phyloP scores from a whole-genome alignment of 306 rosid genomes.

The Pyrus communis region DNA sequence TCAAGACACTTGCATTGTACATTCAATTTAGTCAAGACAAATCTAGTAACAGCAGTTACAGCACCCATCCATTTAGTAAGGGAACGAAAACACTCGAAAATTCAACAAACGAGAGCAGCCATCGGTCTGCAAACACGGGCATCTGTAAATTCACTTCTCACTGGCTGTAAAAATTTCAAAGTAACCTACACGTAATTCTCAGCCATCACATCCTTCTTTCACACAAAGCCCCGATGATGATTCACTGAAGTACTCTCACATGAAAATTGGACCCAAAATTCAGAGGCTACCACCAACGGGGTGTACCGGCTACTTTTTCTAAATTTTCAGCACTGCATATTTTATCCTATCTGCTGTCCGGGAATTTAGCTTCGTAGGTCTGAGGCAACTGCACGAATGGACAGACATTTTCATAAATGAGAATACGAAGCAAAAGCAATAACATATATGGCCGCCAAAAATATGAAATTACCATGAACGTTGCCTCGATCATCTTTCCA shows the following conservation, averaged over 20 bases:
- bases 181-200: not conserved
- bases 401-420: slow-evolving; percentile 3
- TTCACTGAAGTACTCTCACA: not conserved
- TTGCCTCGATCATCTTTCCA: slow-evolving; percentile 90
- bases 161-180: too few species aligned
- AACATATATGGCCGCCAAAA: not conserved
- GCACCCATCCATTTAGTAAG: too few species aligned
- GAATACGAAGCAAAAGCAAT: slow-evolving; percentile 2
- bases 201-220: not conserved
- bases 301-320: not conserved
- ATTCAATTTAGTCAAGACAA: too few species aligned
- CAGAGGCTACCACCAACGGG: not conserved
- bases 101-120: too few species aligned
- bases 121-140: too few species aligned
- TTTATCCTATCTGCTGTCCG: slow-evolving; percentile 39
- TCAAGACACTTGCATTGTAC: too few species aligned
- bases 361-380: slow-evolving; percentile 55
- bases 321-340: not conserved
- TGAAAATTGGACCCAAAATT: not conserved
- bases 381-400: slow-evolving; percentile 53
- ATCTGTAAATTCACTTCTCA: too few species aligned
- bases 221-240: not conserved
- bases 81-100: too few species aligned
- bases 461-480: slow-evolving; percentile 54
- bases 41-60: too few species aligned